Evolutionary conservation across 148 eudicot species (phyloP).

Genomic region (Cornus florida): DNA sequence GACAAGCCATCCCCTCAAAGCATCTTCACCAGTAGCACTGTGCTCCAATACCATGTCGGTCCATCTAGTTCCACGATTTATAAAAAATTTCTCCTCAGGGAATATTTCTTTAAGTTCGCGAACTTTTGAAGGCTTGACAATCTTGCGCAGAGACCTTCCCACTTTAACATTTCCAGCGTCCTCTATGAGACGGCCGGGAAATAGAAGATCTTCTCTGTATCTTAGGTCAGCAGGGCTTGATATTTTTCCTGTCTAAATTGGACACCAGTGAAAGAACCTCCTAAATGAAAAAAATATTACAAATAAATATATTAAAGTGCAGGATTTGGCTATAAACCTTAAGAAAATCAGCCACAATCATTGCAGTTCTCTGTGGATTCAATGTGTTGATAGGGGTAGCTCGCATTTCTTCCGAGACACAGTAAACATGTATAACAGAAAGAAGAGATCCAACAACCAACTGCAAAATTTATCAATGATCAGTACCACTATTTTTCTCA

Average conservation of each 20-base stretch:
- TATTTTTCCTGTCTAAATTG: conserved; percentile 62
- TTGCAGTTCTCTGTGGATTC: conserved; percentile 93
- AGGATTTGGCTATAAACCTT: conserved; percentile 48
- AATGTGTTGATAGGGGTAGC: conserved; percentile 92
- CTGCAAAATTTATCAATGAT: conserved; percentile 38
- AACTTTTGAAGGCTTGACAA: conserved; percentile 68
- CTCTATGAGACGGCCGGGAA: conserved; percentile 76
- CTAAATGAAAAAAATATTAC: background rate
- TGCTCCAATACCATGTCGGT: conserved; percentile 84
- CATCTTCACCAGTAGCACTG: conserved; percentile 90
- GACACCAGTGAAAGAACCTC: background rate
- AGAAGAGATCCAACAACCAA: conserved; percentile 84
- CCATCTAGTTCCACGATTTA: conserved; percentile 53
- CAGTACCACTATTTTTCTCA: background rate
- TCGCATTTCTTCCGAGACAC: conserved; percentile 91
- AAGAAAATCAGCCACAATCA: conserved; percentile 80
- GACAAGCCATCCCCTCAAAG: conserved; percentile 92
- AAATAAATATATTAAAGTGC: background rate
- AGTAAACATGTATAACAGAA: conserved; percentile 63
- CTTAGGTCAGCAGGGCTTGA: conserved; percentile 94
- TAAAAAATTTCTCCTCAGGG: conserved; percentile 75
- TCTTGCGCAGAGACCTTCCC: conserved; percentile 66
- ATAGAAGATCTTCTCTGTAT: conserved; percentile 81
- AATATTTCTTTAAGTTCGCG: conserved; percentile 65
- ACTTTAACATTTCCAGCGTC: conserved; percentile 90